These are phyloP conservation scores for Penicillium lagena DNA, from an alignment of 495 filamentous ascomycete species.

Conservation along the genomic window DNA sequence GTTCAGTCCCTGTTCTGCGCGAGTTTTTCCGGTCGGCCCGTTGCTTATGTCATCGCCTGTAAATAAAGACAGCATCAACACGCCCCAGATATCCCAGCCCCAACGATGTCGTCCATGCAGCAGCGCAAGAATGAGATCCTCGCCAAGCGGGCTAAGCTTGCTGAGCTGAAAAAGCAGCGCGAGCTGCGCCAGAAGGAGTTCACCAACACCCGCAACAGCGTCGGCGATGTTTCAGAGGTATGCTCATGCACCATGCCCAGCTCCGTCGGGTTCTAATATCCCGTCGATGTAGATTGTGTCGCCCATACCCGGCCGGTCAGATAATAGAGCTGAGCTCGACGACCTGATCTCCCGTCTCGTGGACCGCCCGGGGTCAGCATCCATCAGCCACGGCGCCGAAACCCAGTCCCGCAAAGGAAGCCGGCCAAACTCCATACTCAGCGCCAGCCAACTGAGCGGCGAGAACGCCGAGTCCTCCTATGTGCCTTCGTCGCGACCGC, in stretches of 20 bases:
- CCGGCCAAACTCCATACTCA: conserved; percentile 78
- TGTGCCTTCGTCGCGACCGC: conserved; percentile 27
- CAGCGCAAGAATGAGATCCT: conserved; percentile 89
- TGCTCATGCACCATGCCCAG: conserved; percentile 7
- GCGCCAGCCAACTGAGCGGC: conserved; percentile 65
- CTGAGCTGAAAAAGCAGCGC: conserved; percentile 87
- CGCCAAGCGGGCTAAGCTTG: conserved; percentile 89
- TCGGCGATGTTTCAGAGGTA: conserved; percentile 53
- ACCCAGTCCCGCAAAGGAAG: conserved; percentile 64
- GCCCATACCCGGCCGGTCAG: conserved; percentile 61
- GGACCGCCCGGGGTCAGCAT: conserved; percentile 67
- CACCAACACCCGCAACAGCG: conserved; percentile 53
- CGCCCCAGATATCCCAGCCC: conserved; percentile 1
- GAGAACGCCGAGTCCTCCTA: conserved; percentile 52
- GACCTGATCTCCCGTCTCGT: conserved; percentile 71
- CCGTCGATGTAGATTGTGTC: conserved; percentile 48
- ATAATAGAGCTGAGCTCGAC: conserved; percentile 76
- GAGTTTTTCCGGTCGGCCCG: conserved; percentile 46
- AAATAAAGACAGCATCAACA: conserved; percentile 17
- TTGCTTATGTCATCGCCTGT: conserved; percentile 42
- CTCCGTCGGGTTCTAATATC: conserved; percentile 6
- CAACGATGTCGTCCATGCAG: conserved; percentile 53
- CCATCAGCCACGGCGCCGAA: conserved; percentile 58
- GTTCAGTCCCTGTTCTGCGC: conserved; percentile 39
- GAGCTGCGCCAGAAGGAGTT: conserved; percentile 73